Evolutionary conservation across 768 basidiomycete species (phyloP).

Genomic region (Dioszegia hungarica): DNA sequence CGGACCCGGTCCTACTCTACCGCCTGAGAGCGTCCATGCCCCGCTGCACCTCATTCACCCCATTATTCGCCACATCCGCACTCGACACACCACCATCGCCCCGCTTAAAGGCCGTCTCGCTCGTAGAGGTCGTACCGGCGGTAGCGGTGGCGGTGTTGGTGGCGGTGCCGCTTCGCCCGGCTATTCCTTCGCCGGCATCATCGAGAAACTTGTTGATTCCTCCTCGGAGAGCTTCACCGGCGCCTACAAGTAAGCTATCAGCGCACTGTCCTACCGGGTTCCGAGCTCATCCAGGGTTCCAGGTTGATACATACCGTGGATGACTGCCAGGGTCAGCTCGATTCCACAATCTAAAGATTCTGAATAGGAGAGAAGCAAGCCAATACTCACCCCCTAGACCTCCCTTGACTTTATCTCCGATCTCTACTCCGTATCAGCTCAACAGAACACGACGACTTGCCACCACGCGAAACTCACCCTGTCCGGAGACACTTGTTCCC

Average conservation of each 20-base stretch:
- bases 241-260: constrained; percentile 18
- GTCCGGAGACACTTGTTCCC: not conserved
- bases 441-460: not conserved
- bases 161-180: constrained; percentile 1
- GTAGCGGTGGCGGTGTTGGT: not conserved
- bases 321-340: constrained; percentile 8
- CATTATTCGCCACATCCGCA: constrained; percentile 24
- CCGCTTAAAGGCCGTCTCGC: not conserved
- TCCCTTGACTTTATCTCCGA: constrained; percentile 32
- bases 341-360: not conserved
- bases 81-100: constrained; percentile 17
- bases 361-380: too few species aligned
- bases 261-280: too few species aligned
- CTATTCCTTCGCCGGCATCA: constrained; percentile 23
- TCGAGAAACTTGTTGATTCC: constrained; percentile 35
- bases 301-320: constrained; percentile 24
- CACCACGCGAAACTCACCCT: not conserved
- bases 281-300: too few species aligned
- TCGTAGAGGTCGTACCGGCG: too few species aligned
- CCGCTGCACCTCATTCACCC: constrained; percentile 22
- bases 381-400: constrained; percentile 22
- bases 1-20: not conserved
- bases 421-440: constrained; percentile 5
- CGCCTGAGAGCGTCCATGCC: constrained; percentile 20
- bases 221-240: constrained; percentile 34